Evolutionary conservation across 1,284 basidiomycete species (phyloP), one percentile per base, ranked within the genome.

Genomic region (Microbotryum lychnidis-dioicae): DNA sequence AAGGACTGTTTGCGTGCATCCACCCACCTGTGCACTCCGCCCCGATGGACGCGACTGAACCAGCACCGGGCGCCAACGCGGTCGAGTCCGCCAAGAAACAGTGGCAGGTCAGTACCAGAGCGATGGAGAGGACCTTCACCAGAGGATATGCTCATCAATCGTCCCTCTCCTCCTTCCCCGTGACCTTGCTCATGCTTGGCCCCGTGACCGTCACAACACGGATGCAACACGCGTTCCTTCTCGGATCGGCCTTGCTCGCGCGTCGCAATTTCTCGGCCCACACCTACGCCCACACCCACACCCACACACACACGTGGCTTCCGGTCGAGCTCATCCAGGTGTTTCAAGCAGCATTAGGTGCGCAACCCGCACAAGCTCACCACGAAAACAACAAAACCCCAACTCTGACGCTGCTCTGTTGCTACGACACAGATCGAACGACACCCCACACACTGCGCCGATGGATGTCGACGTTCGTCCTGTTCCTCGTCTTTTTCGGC

Each of bases 371-470:
- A 4, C 7, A 21, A n/a, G 10, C 21, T 21, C n/a, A 20, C 1
- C 2, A 10, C 31, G n/a, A 2, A 0, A 0, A 21, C 20, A 27
- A 4, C 8, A 16, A 48, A 16, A 5, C 27, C 23, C 31, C 20
- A 18, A 25, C 1, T 4, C 29, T 27, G 23, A 47, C 21, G 10
- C 9, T 27, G 47, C 6, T 12, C 44, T 29, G 1, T 14, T 33
- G 27, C 29, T n/a, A 7, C 12, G 29, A 29, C 14, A 9, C 65
- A 73, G 96, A 99, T 80, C 82, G 87, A 54, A 87, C 89, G 76
- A 97, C 94, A 4, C 96, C 96, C 0, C 85, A 92, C 75, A 83
- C 87, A 29, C 75, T 90, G 23, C 83, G 94, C 72, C 83, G 96
- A 67, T 99, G 96, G 96, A 73, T 87, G n/a, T 82, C 81, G 23